A percentile compares a stretch with the other conserved stretches of the same genome.
phyloP scores from a whole-genome alignment of 768 basidiomycete species.

The Termitomyces sp. region DNA sequence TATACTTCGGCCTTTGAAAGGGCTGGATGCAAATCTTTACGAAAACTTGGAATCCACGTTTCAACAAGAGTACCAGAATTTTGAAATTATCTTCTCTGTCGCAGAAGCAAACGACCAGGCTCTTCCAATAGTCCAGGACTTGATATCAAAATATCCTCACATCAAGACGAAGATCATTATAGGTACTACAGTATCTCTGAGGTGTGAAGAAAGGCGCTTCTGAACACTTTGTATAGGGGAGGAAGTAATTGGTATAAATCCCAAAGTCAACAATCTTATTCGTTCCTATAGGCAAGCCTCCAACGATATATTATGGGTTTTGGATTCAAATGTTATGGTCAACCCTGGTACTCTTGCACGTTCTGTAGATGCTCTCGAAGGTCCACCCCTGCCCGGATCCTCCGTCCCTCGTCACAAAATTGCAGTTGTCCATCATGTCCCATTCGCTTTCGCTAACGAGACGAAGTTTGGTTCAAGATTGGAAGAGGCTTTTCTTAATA shows the following conservation, averaged over 20 bases:
- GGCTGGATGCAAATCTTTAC: slow-evolving; percentile 91
- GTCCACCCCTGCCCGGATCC: slow-evolving; percentile 29
- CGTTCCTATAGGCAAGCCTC: slow-evolving; percentile 74
- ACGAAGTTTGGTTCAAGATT: slow-evolving; percentile 71
- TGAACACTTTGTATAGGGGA: slow-evolving; percentile 46
- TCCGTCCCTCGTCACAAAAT: slow-evolving; percentile 36
- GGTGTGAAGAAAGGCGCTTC: not conserved
- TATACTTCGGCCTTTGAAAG: slow-evolving; percentile 90
- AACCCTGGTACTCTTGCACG: slow-evolving; percentile 75
- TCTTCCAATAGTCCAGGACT: slow-evolving; percentile 70
- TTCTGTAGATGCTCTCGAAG: slow-evolving; percentile 70
- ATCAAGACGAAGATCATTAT: slow-evolving; percentile 71
- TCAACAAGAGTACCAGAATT: slow-evolving; percentile 85
- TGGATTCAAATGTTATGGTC: slow-evolving; percentile 91
- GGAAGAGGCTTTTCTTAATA: slow-evolving; percentile 94
- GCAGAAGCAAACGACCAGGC: slow-evolving; percentile 89
- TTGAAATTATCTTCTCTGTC: slow-evolving; percentile 87
- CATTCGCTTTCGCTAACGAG: slow-evolving; percentile 75
- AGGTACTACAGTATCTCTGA: slow-evolving; percentile 39
- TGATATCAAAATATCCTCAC: slow-evolving; percentile 73
- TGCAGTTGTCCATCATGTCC: slow-evolving; percentile 93
- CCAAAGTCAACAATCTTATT: slow-evolving; percentile 96
- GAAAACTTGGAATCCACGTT: slow-evolving; percentile 96
- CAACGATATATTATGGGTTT: slow-evolving; percentile 91
- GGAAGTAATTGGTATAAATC: slow-evolving; percentile 84